phyloP scores from a whole-genome alignment of 805 yeast genomes.

The Scheffersomyces ergatensis region DNA sequence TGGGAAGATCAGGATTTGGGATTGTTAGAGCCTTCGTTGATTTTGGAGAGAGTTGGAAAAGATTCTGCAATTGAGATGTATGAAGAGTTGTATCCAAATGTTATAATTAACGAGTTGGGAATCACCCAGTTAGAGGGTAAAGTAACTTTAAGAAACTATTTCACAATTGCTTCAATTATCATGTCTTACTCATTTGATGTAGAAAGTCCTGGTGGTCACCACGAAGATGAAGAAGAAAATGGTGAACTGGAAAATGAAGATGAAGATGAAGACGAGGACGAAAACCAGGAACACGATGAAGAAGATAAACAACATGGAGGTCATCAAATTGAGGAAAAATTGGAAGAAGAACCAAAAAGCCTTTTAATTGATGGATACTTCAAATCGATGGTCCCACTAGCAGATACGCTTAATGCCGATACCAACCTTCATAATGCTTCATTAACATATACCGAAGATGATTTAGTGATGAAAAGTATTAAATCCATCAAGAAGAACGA shows the following conservation, averaged over 20 bases:
- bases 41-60: constrained; percentile 68
- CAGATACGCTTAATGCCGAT: constrained; percentile 88
- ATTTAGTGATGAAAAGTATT: constrained; percentile 70
- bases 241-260: constrained; percentile 17
- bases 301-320: constrained; percentile 13
- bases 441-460: constrained; percentile 47
- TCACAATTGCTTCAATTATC: constrained; percentile 72
- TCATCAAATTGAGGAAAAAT: constrained; percentile 15
- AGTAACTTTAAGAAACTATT: constrained; percentile 57
- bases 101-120: constrained; percentile 24
- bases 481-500: constrained; percentile 58
- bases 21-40: constrained; percentile 64
- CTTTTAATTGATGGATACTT: constrained; percentile 32
- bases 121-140: constrained; percentile 20
- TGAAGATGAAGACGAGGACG: constrained; percentile 14
- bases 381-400: constrained; percentile 91
- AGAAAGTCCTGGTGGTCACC: constrained; percentile 35
- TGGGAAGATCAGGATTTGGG: constrained; percentile 68
- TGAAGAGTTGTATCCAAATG: constrained; percentile 35
- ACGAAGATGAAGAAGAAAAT: constrained; percentile 21
- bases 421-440: constrained; percentile 75
- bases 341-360: constrained; percentile 14
- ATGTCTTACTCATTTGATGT: constrained; percentile 93
- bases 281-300: constrained; percentile 7
- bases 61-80: constrained; percentile 64